These are phyloP conservation scores for Iris macrosiphon DNA, from an alignment of 106 monocot genomes.

Conservation along the genomic window DNA sequence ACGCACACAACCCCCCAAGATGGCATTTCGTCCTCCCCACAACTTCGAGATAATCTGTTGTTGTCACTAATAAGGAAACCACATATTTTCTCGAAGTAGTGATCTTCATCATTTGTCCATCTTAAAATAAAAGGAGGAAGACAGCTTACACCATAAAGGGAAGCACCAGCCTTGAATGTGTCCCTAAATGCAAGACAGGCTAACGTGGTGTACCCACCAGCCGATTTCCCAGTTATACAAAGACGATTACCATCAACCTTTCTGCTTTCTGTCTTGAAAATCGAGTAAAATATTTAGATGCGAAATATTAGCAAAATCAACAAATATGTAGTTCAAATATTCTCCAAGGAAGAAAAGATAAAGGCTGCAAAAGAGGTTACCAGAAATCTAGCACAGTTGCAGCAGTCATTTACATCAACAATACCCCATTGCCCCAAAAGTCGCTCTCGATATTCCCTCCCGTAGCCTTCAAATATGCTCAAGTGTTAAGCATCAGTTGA, in stretches of 20 bases:
- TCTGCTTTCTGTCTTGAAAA: conserved; percentile 49
- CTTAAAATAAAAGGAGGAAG: no score
- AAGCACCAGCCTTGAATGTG: conserved; percentile 75
- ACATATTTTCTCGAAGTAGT: no score
- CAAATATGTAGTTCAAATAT: neutral
- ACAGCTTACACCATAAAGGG: conserved; percentile 67
- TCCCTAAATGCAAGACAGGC: conserved; percentile 75
- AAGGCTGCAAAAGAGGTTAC: conserved; percentile 15
- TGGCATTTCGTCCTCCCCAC: no score
- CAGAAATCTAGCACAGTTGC: conserved; percentile 71
- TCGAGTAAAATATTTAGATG: neutral
- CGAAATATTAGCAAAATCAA: neutral
- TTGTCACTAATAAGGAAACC: no score
- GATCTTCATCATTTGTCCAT: no score
- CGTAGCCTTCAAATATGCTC: conserved; percentile 52
- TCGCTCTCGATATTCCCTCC: conserved; percentile 75
- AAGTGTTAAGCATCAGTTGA: no score
- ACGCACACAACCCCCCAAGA: no score
- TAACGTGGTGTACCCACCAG: conserved; percentile 86
- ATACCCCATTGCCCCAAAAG: conserved; percentile 71
- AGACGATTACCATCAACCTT: conserved; percentile 62
- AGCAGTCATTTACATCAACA: conserved; percentile 87
- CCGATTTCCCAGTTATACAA: conserved; percentile 72
- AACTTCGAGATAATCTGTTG: no score
- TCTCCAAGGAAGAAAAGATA: neutral